These are phyloP conservation scores for Oxyria digyna DNA, from an alignment of 148 eudicot genomes.

Conservation along the genomic window DNA sequence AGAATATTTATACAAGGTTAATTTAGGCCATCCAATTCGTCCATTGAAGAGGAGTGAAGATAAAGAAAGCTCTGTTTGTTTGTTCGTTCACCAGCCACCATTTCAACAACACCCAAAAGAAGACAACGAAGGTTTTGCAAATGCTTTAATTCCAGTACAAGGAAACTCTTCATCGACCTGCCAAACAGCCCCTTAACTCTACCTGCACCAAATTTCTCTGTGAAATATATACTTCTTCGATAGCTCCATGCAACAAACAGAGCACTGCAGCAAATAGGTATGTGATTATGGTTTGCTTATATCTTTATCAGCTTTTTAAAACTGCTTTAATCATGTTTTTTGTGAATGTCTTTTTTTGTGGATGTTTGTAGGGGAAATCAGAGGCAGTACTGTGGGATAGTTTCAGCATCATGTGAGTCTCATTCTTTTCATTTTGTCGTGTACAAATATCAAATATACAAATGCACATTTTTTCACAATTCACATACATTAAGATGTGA, in stretches of 20 bases:
- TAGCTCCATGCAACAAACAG: neutral
- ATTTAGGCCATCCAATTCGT: neutral
- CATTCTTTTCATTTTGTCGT: neutral
- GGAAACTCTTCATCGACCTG: neutral
- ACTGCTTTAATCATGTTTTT: neutral
- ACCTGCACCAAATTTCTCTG: neutral
- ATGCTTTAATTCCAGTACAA: slow-evolving; percentile 5
- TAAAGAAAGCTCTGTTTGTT: neutral
- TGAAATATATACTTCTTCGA: neutral
- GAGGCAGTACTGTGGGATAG: neutral
- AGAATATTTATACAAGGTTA: neutral
- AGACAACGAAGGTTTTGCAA: neutral
- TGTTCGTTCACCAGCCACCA: neutral
- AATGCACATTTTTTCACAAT: too few species aligned
- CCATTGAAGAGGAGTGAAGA: slow-evolving; percentile 4
- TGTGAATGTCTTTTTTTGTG: neutral
- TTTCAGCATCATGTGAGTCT: slow-evolving; percentile 1
- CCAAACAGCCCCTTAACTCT: neutral
- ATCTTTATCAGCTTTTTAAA: neutral
- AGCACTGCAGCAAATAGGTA: neutral
- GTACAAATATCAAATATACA: too few species aligned
- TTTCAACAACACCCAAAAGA: neutral
- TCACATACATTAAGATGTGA: too few species aligned
- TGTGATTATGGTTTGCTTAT: neutral
- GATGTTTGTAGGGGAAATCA: neutral